Evolutionary conservation across 768 basidiomycete species (phyloP).

Genomic region (Podaxis sp.): DNA sequence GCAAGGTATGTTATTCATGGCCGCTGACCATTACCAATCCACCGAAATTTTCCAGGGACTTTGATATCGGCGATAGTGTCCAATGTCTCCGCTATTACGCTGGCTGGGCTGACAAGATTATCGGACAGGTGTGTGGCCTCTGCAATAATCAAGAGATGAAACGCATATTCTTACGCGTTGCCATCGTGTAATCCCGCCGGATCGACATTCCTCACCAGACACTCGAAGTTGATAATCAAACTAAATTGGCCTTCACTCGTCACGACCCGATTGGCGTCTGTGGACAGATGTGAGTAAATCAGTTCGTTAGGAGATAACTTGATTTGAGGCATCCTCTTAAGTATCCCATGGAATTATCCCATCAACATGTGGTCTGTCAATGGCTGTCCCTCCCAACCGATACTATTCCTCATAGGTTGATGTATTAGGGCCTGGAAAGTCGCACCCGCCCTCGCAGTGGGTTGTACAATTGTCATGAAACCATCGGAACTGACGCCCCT

Average conservation of each 20-base stretch:
- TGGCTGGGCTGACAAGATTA: slow-evolving; percentile 94
- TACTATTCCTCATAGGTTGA: background rate
- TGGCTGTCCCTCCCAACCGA: background rate
- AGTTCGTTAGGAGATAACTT: background rate
- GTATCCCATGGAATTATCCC: slow-evolving; percentile 93
- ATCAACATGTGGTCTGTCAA: slow-evolving; percentile 74
- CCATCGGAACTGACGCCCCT: slow-evolving; percentile 87
- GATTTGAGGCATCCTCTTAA: slow-evolving; percentile 33
- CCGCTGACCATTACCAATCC: background rate
- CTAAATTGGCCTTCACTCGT: slow-evolving; percentile 82
- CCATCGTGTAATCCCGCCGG: background rate
- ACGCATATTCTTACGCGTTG: background rate
- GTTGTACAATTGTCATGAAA: slow-evolving; percentile 95
- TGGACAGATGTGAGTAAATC: slow-evolving; percentile 73
- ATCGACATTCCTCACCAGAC: slow-evolving; percentile 38
- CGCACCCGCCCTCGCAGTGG: slow-evolving; percentile 87
- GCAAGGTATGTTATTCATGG: slow-evolving; percentile 29
- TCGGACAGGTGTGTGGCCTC: slow-evolving; percentile 62
- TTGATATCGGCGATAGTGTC: slow-evolving; percentile 77
- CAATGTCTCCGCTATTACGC: slow-evolving; percentile 89
- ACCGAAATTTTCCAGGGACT: slow-evolving; percentile 50
- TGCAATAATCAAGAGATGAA: background rate
- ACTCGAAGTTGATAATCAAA: slow-evolving; percentile 77
- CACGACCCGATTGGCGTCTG: slow-evolving; percentile 95
- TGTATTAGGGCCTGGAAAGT: slow-evolving; percentile 80